phyloP scores from a whole-genome alignment of 805 yeast species.

The Maudiozyma barnettii region DNA sequence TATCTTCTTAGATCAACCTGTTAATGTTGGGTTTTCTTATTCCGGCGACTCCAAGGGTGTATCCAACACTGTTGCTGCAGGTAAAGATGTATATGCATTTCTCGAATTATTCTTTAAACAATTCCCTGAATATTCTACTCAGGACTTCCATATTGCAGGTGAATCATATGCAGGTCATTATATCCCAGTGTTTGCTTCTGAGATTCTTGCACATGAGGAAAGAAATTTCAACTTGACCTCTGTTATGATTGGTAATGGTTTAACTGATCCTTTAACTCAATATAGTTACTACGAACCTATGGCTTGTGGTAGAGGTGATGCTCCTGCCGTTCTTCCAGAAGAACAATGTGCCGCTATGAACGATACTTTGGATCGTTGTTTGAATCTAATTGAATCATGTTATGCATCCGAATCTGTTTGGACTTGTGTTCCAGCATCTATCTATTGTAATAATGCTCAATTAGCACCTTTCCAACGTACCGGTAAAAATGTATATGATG shows the following conservation, averaged over 20 bases:
- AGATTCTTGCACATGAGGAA: slow-evolving; percentile 58
- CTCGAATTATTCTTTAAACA: slow-evolving; percentile 53
- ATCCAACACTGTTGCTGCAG: slow-evolving; percentile 67
- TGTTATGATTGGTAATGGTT: slow-evolving; percentile 82
- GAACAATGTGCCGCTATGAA: slow-evolving; percentile 71
- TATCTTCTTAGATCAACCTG: slow-evolving; percentile 88
- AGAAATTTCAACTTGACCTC: slow-evolving; percentile 59
- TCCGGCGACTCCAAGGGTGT: slow-evolving; percentile 45
- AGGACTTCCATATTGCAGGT: slow-evolving; percentile 77
- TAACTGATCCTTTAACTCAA: slow-evolving; percentile 77
- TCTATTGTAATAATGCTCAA: slow-evolving; percentile 81
- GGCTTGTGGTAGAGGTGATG: slow-evolving; percentile 94
- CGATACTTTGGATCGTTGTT: slow-evolving; percentile 65
- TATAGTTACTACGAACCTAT: slow-evolving; percentile 75
- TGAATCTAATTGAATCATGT: slow-evolving; percentile 65
- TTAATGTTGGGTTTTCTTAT: slow-evolving; percentile 84
- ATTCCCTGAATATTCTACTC: slow-evolving; percentile 70
- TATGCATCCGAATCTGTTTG: slow-evolving; percentile 65
- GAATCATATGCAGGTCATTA: slow-evolving; percentile 98
- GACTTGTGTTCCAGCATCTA: slow-evolving; percentile 83
- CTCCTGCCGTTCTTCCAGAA: slow-evolving; percentile 63
- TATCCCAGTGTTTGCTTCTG: slow-evolving; percentile 80
- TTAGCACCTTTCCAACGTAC: slow-evolving; percentile 75
- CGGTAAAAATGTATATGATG: slow-evolving; percentile 87
- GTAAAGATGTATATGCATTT: slow-evolving; percentile 37